Percentiles rank a stretch among this genome's conserved stretches.
Evolutionary conservation across 1,284 basidiomycete species (phyloP).

Genomic region (Entoloma clypeatum): DNA sequence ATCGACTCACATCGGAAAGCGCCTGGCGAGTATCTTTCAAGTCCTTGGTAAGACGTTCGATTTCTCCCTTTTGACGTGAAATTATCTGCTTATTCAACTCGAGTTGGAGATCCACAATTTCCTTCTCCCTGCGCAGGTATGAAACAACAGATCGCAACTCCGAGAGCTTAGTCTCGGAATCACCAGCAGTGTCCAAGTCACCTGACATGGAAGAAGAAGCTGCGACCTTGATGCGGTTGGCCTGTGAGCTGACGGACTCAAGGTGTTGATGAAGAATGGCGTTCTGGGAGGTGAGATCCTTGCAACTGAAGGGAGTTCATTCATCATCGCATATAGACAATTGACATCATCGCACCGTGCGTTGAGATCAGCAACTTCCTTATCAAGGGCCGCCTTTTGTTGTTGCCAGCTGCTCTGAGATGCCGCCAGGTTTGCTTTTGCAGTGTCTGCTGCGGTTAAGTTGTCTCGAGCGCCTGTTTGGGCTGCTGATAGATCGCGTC

Average conservation of each 20-base stretch:
- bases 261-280: conserved; percentile 78
- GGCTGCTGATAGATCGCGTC: conserved; percentile 53
- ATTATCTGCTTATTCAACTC: conserved; percentile 86
- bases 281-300: conserved; percentile 79
- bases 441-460: conserved; percentile 63
- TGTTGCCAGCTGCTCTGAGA: conserved; percentile 79
- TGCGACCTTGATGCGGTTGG: conserved; percentile 70
- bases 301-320: conserved; percentile 43
- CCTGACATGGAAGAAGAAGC: conserved; percentile 45
- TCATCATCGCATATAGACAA: conserved; percentile 3
- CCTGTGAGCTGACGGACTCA: conserved; percentile 81
- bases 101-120: conserved; percentile 84
- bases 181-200: conserved; percentile 44
- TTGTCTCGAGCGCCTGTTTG: conserved; percentile 55
- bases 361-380: conserved; percentile 72
- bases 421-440: conserved; percentile 62
- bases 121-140: conserved; percentile 86
- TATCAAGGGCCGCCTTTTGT: conserved; percentile 73
- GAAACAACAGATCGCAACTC: conserved; percentile 80
- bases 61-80: conserved; percentile 68
- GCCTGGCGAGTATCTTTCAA: conserved; percentile 68
- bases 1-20: conserved; percentile 53
- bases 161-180: conserved; percentile 56
- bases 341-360: conserved; percentile 44
- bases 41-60: conserved; percentile 68